Conservation (phyloP, 495 filamentous ascomycete genomes). For the Viridothelium virens region DNA sequence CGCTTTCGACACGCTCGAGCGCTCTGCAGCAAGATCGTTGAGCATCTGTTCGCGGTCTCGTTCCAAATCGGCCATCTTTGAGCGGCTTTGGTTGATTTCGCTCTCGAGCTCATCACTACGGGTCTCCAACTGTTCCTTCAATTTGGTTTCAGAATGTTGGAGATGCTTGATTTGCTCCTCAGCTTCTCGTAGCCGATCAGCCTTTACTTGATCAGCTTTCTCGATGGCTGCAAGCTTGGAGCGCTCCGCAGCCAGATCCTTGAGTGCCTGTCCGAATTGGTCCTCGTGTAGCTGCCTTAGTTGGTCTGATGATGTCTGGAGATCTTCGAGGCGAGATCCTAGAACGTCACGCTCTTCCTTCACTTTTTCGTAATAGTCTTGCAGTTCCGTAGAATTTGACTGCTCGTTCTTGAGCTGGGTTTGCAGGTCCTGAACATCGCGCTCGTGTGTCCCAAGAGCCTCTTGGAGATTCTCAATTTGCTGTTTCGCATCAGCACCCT, state of each 20-base stretch:
- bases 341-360: conserved; percentile 17
- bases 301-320: not conserved
- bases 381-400: not conserved
- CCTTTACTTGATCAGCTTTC: not conserved
- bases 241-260: conserved; percentile 4
- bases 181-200: not conserved
- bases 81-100: not conserved
- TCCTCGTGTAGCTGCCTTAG: conserved; percentile 10
- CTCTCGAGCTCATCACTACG: not conserved
- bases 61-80: not conserved
- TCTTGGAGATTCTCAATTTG: not conserved
- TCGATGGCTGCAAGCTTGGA: conserved; percentile 14
- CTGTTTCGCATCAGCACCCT: not conserved
- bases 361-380: conserved; percentile 12
- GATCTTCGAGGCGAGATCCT: conserved; percentile 16
- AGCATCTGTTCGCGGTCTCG: not conserved
- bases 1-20: not conserved
- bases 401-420: not conserved
- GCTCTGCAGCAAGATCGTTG: not conserved
- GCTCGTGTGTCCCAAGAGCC: not conserved
- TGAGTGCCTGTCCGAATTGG: not conserved
- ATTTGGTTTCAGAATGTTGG: not conserved
- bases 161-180: not conserved
- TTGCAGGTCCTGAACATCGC: not conserved
- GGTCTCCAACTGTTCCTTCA: not conserved